Conservation (phyloP, 1,284 basidiomycete genomes). For the Cryptococcus depauperatus region DNA sequence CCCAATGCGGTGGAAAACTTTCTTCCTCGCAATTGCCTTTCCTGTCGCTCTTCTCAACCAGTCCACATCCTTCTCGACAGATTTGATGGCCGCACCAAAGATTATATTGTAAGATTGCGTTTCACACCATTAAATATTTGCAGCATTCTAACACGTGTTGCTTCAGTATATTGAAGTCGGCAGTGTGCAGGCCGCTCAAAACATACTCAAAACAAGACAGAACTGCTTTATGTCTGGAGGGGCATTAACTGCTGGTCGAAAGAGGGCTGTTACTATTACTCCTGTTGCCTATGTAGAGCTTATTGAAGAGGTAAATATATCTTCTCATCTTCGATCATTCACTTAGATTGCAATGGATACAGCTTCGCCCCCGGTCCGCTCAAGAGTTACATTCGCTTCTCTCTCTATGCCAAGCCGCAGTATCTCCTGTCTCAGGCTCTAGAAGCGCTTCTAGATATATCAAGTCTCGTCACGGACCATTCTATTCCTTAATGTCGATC, state of each 20-base stretch:
- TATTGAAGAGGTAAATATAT: too few species aligned
- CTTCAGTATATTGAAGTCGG: conserved; percentile 41
- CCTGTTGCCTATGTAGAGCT: conserved; percentile 34
- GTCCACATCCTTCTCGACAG: conserved; percentile 44
- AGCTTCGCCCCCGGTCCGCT: conserved; percentile 32
- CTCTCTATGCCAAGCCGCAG: conserved; percentile 37
- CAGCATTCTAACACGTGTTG: conserved; percentile 3
- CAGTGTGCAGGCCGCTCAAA: conserved; percentile 28
- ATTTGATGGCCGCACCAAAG: conserved; percentile 41
- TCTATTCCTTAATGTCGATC: conserved; percentile 36
- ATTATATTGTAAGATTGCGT: conserved; percentile 35
- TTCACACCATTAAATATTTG: neutral
- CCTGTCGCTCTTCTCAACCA: conserved; percentile 25
- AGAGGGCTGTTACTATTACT: conserved; percentile 41
- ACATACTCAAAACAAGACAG: conserved; percentile 38
- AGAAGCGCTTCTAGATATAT: conserved; percentile 30
- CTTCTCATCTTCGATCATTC: too few species aligned
- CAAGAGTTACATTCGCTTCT: conserved; percentile 35
- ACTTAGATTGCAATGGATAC: too few species aligned
- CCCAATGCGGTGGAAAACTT: conserved; percentile 36
- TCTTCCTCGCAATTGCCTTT: conserved; percentile 33
- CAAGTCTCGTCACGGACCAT: conserved; percentile 43
- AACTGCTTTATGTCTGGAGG: conserved; percentile 39
- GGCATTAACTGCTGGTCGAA: conserved; percentile 23
- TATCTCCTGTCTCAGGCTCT: conserved; percentile 17